Percentiles rank a stretch among this genome's conserved stretches.
Evolutionary conservation across 2,329 filamentous ascomycete genomes (phyloP).

Genomic region (Colletotrichum paranaense): DNA sequence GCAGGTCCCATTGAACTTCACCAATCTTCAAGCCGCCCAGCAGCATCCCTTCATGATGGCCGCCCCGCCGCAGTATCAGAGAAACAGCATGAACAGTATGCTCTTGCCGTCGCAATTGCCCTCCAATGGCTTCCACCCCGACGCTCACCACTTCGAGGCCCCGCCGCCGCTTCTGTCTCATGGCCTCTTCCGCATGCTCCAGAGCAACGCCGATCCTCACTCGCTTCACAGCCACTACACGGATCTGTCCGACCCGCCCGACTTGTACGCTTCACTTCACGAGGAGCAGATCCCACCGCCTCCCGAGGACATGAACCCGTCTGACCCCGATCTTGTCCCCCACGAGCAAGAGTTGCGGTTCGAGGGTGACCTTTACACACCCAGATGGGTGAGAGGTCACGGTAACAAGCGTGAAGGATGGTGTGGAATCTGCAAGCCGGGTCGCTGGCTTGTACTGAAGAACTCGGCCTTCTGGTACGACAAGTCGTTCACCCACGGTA

Average conservation of each 20-base stretch:
- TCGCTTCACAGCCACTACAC: slow-evolving; percentile 76
- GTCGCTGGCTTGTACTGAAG: slow-evolving; percentile 87
- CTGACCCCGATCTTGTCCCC: slow-evolving; percentile 79
- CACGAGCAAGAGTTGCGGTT: slow-evolving; percentile 85
- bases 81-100: slow-evolving; percentile 73
- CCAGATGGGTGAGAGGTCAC: slow-evolving; percentile 85
- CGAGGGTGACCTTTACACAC: slow-evolving; percentile 84
- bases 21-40: slow-evolving; percentile 65
- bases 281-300: slow-evolving; percentile 81
- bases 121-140: slow-evolving; percentile 57
- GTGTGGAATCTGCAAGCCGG: slow-evolving; percentile 90
- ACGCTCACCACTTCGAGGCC: slow-evolving; percentile 66
- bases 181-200: slow-evolving; percentile 78
- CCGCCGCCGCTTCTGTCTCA: slow-evolving; percentile 75
- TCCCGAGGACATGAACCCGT: slow-evolving; percentile 83
- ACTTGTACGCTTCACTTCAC: slow-evolving; percentile 79
- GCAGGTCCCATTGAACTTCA: slow-evolving; percentile 64
- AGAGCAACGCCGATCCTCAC: slow-evolving; percentile 79
- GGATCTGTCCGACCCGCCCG: slow-evolving; percentile 79
- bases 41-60: slow-evolving; percentile 67
- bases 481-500: slow-evolving; percentile 89
- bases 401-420: slow-evolving; percentile 90
- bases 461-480: slow-evolving; percentile 96
- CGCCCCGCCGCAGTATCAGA: slow-evolving; percentile 61
- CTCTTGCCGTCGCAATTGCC: slow-evolving; percentile 57